These are phyloP conservation scores for Abelmoschus esculentus DNA, from an alignment of 345 rosid genomes.

Conservation along the genomic window DNA sequence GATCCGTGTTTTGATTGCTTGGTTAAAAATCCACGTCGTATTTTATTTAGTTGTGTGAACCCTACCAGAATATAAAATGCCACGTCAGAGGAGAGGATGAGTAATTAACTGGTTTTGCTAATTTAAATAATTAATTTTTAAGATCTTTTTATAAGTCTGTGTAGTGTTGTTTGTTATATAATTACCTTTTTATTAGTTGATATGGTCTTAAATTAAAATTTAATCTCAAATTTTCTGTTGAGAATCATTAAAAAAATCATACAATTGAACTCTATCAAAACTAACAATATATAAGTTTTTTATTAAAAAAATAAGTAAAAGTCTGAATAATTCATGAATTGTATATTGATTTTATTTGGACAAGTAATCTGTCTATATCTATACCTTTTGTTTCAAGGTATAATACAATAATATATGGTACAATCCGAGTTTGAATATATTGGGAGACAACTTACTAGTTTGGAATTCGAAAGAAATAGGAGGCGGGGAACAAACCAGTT, in stretches of 20 bases:
- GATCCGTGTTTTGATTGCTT: constrained; percentile 16
- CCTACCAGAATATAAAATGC: neutral
- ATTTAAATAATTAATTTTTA: too few species aligned
- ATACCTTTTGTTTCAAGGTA: constrained; percentile 7
- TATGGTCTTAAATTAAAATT: too few species aligned
- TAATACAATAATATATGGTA: too few species aligned
- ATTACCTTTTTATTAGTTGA: too few species aligned
- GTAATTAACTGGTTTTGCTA: too few species aligned
- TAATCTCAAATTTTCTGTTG: too few species aligned
- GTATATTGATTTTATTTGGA: neutral
- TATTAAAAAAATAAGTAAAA: too few species aligned
- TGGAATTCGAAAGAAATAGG: neutral
- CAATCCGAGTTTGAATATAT: neutral
- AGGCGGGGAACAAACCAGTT: neutral
- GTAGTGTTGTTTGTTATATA: too few species aligned
- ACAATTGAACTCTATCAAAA: too few species aligned
- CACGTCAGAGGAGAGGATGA: constrained; percentile 1
- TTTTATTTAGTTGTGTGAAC: neutral
- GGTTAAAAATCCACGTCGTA: constrained; percentile 3
- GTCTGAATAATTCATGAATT: neutral
- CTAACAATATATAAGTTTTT: too few species aligned
- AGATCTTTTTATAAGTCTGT: too few species aligned
- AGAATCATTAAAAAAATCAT: too few species aligned
- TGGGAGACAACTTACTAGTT: neutral
- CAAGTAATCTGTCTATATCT: neutral